Conservation (phyloP, 179 eudicot genomes). For the Gypsophila paniculata region DNA sequence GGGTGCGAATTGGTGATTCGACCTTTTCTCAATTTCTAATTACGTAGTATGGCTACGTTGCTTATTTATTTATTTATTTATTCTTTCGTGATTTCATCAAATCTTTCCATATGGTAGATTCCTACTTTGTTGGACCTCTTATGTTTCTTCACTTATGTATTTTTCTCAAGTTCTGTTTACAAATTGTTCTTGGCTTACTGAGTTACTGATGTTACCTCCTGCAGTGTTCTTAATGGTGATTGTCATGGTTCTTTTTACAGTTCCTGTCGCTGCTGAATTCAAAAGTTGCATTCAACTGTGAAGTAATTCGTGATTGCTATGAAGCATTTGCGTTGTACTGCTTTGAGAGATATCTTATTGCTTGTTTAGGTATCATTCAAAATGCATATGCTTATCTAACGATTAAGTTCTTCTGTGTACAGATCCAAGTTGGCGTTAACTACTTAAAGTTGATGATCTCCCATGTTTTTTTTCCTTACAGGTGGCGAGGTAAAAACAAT, state of each 20-base stretch:
- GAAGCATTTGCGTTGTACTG: constrained; percentile 99
- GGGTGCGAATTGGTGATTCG: no score
- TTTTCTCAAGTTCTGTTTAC: background rate
- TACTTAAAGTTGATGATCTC: background rate
- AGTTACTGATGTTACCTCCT: background rate
- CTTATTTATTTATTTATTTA: no score
- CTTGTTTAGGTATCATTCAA: constrained; percentile 73
- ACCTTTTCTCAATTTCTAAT: no score
- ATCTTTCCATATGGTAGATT: no score
- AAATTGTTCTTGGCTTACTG: background rate
- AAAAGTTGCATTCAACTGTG: constrained; percentile 85
- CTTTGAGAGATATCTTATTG: constrained; percentile 97
- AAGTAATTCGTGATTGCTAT: constrained; percentile 87
- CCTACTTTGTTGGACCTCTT: no score
- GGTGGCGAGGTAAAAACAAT: constrained; percentile 93
- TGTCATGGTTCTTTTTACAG: constrained; percentile 37
- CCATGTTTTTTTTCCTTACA: constrained; percentile 29
- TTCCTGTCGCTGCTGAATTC: constrained; percentile 70
- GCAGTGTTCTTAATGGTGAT: constrained; percentile 1
- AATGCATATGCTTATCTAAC: background rate
- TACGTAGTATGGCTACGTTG: no score
- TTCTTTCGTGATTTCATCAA: no score
- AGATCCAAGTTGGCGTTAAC: background rate
- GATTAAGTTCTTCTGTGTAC: background rate
- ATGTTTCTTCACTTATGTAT: background rate